Conservation (phyloP, 1,284 basidiomycete species). For the Trametes sp. region DNA sequence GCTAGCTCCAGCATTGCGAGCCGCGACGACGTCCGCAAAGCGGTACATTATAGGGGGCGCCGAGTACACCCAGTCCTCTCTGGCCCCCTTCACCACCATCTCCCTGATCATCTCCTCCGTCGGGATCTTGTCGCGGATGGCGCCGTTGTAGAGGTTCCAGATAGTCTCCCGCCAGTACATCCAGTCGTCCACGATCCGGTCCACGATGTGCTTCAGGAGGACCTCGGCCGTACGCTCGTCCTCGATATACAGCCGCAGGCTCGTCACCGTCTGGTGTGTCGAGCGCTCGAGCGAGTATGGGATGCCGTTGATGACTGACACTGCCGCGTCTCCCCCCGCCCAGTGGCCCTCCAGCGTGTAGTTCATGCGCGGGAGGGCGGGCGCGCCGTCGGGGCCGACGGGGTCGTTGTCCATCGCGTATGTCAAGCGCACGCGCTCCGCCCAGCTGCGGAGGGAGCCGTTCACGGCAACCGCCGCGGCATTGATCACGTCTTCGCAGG, state of each 20-base stretch:
- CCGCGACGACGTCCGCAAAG: slow-evolving; percentile 3
- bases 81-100: slow-evolving; percentile 43
- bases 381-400: slow-evolving; percentile 31
- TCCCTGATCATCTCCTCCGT: slow-evolving; percentile 47
- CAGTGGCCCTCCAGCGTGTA: slow-evolving; percentile 43
- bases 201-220: slow-evolving; percentile 78
- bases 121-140: slow-evolving; percentile 45
- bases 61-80: slow-evolving; percentile 25
- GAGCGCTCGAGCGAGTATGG: slow-evolving; percentile 59
- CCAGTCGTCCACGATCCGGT: slow-evolving; percentile 79
- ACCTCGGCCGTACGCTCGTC: slow-evolving; percentile 81
- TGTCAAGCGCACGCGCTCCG: slow-evolving; percentile 54
- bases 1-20: not conserved
- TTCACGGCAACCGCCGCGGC: slow-evolving; percentile 62
- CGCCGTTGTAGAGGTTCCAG: slow-evolving; percentile 49
- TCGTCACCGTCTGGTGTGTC: slow-evolving; percentile 59
- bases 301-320: slow-evolving; percentile 61
- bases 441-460: slow-evolving; percentile 65
- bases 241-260: slow-evolving; percentile 78
- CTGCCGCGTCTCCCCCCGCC: slow-evolving; percentile 56
- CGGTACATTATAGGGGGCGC: not conserved
- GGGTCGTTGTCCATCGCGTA: slow-evolving; percentile 33
- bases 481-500: slow-evolving; percentile 84
- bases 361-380: slow-evolving; percentile 28
- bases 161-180: slow-evolving; percentile 66